Evolutionary conservation across 352 stramenopile genomes (phyloP).

Genomic region (Phytophthora foliorum): DNA sequence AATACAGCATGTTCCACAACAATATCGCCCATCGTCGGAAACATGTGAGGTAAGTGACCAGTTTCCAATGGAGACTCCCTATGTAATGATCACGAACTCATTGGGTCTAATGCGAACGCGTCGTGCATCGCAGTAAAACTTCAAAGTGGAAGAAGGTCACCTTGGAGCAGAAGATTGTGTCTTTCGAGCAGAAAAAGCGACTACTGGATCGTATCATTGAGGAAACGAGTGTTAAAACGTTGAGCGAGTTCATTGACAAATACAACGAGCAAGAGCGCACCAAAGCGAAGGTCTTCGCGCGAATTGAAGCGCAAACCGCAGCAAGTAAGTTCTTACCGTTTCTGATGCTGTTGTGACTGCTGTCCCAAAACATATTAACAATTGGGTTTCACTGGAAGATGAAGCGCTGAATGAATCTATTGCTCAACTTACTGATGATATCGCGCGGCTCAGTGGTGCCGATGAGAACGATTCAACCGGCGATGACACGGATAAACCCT

Average conservation of each 20-base stretch:
- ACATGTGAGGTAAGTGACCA: conserved; percentile 32
- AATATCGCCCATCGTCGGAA: conserved; percentile 56
- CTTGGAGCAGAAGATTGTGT: conserved; percentile 72
- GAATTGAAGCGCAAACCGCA: conserved; percentile 62
- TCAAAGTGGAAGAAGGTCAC: conserved; percentile 60
- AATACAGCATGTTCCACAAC: conserved; percentile 47
- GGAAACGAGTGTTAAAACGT: conserved; percentile 56
- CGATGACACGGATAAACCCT: conserved; percentile 52
- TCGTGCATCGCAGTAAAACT: conserved; percentile 19
- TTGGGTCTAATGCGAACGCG: background rate
- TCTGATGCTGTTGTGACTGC: background rate
- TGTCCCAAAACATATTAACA: background rate
- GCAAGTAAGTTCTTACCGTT: conserved; percentile 37
- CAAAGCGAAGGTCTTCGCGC: conserved; percentile 60
- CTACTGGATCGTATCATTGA: conserved; percentile 66
- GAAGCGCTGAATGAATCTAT: conserved; percentile 55
- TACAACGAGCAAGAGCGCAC: conserved; percentile 69
- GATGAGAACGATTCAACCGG: conserved; percentile 41
- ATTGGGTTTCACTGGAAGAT: conserved; percentile 41
- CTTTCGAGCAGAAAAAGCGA: conserved; percentile 79
- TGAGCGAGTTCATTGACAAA: conserved; percentile 72
- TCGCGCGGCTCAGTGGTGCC: conserved; percentile 56
- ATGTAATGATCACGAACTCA: background rate
- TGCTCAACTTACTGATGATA: conserved; percentile 62
- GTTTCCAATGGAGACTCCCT: too few species aligned